Evolutionary conservation across 805 yeast species (phyloP).

Genomic region (Metschnikowia continentalis): DNA sequence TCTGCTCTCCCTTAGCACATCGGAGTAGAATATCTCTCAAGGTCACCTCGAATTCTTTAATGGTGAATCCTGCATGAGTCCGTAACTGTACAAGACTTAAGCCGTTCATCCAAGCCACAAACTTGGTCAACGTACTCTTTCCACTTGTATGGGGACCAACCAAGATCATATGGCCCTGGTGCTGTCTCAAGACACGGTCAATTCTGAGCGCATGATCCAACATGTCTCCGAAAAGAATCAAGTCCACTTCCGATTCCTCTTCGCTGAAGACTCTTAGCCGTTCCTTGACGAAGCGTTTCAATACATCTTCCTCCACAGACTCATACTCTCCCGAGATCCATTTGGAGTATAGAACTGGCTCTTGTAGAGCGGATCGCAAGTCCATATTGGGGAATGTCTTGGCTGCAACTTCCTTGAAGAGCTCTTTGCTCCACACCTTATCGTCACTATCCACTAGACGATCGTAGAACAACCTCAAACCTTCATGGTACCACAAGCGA

Average conservation of each 20-base stretch:
- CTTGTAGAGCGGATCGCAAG: slow-evolving; percentile 27
- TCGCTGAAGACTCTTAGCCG: slow-evolving; percentile 70
- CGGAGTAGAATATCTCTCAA: slow-evolving; percentile 48
- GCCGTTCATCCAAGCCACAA: slow-evolving; percentile 92
- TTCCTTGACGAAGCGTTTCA: slow-evolving; percentile 55
- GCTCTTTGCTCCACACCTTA: slow-evolving; percentile 43
- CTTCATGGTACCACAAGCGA: slow-evolving; percentile 79
- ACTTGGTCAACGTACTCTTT: slow-evolving; percentile 66
- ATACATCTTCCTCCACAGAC: slow-evolving; percentile 46
- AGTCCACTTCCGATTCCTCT: slow-evolving; percentile 60
- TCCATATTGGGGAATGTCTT: slow-evolving; percentile 47
- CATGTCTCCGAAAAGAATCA: slow-evolving; percentile 65
- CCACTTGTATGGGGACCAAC: slow-evolving; percentile 85
- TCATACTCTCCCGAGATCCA: slow-evolving; percentile 69
- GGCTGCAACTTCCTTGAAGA: slow-evolving; percentile 28
- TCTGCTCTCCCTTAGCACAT: slow-evolving; percentile 50
- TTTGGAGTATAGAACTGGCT: slow-evolving; percentile 63
- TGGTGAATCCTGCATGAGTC: slow-evolving; percentile 50
- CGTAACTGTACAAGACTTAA: slow-evolving; percentile 53
- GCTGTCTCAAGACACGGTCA: slow-evolving; percentile 76
- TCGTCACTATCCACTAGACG: slow-evolving; percentile 51
- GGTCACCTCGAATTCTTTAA: slow-evolving; percentile 63
- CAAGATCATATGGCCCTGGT: slow-evolving; percentile 85
- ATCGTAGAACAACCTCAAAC: slow-evolving; percentile 71
- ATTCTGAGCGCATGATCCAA: slow-evolving; percentile 73